Percentiles rank a stretch among this genome's conserved stretches.
phyloP scores from a whole-genome alignment of 2,329 filamentous ascomycete species.

The Trichoderma simmonsii region DNA sequence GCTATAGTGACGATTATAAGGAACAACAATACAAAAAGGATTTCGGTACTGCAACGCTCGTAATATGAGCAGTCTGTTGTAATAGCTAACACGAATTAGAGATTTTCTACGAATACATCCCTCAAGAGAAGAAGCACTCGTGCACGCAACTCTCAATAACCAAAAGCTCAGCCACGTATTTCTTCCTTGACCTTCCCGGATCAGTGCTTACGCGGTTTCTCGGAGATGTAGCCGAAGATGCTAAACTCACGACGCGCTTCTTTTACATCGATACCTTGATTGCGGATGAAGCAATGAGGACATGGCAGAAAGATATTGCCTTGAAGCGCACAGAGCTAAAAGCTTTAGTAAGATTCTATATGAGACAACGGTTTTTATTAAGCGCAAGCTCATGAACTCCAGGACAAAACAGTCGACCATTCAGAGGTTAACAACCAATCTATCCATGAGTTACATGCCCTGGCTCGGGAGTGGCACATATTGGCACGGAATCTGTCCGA shows the following conservation, averaged over 20 bases:
- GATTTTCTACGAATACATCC: background rate
- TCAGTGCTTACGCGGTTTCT: background rate
- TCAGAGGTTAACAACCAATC: background rate
- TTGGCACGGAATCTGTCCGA: background rate
- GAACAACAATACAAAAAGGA: background rate
- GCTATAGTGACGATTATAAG: background rate
- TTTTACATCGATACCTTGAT: background rate
- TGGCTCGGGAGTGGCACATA: background rate
- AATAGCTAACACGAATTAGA: background rate
- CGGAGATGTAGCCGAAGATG: background rate
- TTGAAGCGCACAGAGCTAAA: background rate
- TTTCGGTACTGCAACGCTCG: background rate
- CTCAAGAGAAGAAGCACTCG: background rate
- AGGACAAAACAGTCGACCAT: background rate
- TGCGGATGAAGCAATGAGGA: background rate
- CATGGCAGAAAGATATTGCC: background rate
- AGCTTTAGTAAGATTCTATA: background rate
- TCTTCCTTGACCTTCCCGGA: background rate
- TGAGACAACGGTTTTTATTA: rapidly evolving
- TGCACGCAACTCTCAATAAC: background rate
- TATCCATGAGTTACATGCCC: background rate
- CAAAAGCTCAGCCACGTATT: background rate
- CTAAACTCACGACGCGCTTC: background rate
- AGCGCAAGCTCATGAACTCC: background rate
- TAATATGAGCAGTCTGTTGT: background rate